Evolutionary conservation across 2,329 filamentous ascomycete genomes (phyloP).

Genomic region (Colletotrichum graminicola): DNA sequence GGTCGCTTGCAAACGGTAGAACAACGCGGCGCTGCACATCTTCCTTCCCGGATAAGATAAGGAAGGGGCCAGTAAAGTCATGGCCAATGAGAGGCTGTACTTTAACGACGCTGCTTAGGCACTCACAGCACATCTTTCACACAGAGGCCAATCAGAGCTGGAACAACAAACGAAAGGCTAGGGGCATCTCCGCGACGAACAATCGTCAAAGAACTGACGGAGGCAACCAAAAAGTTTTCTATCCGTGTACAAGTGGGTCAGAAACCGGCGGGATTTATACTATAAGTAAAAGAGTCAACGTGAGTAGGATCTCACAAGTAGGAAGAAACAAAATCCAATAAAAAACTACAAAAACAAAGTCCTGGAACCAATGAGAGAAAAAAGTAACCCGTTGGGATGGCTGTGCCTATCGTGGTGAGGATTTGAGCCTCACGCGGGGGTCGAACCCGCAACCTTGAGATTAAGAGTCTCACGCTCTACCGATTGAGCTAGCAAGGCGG

Average conservation of each 20-base stretch:
- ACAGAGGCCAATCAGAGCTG: conserved; percentile 4
- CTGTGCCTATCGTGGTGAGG: conserved; percentile 30
- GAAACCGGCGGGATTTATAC: background rate
- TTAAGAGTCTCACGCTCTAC: conserved; percentile 81
- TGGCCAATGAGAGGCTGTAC: background rate
- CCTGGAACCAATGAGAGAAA: background rate
- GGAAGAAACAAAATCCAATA: too few species aligned
- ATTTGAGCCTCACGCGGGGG: conserved; percentile 47
- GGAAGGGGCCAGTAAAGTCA: background rate
- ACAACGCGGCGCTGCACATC: conserved; percentile 16
- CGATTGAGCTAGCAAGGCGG: conserved; percentile 71
- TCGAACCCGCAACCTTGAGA: conserved; percentile 45
- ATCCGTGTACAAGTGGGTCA: too few species aligned
- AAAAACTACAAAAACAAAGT: too few species aligned
- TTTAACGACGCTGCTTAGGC: background rate
- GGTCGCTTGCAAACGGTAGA: conserved; percentile 23
- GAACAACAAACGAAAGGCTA: background rate
- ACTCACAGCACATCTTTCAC: background rate
- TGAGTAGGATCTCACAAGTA: background rate
- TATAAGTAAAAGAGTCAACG: background rate
- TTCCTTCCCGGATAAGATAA: conserved; percentile 22
- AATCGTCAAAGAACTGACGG: background rate
- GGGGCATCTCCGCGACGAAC: background rate
- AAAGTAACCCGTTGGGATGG: background rate
- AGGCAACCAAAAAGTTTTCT: background rate